Base-by-base conservation (phyloP, 1,284 basidiomycete species). In the Dichomitus squalens region DNA sequence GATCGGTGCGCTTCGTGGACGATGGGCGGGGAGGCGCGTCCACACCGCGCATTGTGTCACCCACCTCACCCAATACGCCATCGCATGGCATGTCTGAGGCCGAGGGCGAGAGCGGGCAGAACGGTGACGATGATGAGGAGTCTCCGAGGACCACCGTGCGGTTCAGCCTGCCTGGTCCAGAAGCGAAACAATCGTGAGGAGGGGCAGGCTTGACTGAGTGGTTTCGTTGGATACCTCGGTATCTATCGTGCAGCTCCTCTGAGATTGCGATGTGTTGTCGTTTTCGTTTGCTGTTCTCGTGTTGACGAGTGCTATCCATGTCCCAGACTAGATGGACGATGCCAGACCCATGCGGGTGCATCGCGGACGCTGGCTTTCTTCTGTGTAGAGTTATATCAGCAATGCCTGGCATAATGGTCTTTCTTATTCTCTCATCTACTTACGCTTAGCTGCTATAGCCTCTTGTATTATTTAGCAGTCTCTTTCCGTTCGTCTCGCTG, bases 1-100 rank as follows among this genome's bases (percentile, higher is more conserved):
- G 81, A 20, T 82, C 79, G 40, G 75, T 83, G 47, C 70, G 80
- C 46, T 84, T 82, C 60, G 73, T 72, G 38, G 80, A 82, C 44
- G 72, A 75, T 55, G 53, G 38, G 38, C 49, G 46, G 50, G 53
- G 58, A 48, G 43, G 50, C 44, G 20, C 59, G 44, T 60, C 34
- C 48, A 70, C 71, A 38, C 72, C 71, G 33, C 53, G 65, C 39
- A 29, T 66, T 8, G 23, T 65, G 36, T 64, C 66, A 21, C 65
- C 68, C 4, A 59, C 65, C 27, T 55, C 60, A 36, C 60, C 64
- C 20, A 41, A 60, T 39, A 61, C 63, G 29, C 64, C 68, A 16
- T 34, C 61, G 49, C 57, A 59, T 1, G 64, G 58, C 3, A 64
- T 36, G 46, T 36, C 46, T 6, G 44, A 41, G 21, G 33, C n/a